phyloP scores from a whole-genome alignment of 805 yeast species.

The Grigorovia humatica region DNA sequence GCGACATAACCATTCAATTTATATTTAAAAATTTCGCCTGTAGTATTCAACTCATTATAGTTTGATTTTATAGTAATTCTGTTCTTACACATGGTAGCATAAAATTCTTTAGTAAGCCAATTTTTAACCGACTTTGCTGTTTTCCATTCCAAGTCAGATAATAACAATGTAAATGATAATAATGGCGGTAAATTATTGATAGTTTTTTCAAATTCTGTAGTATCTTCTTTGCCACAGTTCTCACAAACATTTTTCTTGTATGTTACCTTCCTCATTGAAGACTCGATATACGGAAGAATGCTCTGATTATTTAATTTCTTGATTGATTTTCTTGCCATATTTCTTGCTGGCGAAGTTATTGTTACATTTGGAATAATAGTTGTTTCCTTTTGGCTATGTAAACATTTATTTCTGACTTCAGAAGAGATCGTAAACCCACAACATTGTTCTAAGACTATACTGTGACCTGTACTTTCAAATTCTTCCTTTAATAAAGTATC shows the following conservation, averaged over 20 bases:
- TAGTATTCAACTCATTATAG: constrained; percentile 21
- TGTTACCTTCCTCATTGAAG: constrained; percentile 43
- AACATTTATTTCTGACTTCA: constrained; percentile 17
- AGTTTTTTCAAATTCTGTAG: constrained; percentile 42
- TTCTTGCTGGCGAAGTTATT: constrained; percentile 21
- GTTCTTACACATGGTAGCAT: constrained; percentile 32
- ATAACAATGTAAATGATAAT: constrained; percentile 48
- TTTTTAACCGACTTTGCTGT: constrained; percentile 38
- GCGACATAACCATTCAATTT: constrained; percentile 63
- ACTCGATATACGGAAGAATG: constrained; percentile 49
- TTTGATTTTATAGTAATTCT: constrained; percentile 30
- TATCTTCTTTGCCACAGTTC: constrained; percentile 40
- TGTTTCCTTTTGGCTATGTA: constrained; percentile 13
- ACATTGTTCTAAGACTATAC: constrained; percentile 22
- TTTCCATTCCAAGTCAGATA: constrained; percentile 45
- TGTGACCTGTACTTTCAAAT: constrained; percentile 14
- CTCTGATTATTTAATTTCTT: constrained; percentile 29
- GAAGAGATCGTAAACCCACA: constrained; percentile 23
- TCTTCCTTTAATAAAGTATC: constrained; percentile 21
- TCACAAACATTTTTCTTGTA: constrained; percentile 46
- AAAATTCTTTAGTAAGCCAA: constrained; percentile 59
- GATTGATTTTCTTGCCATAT: constrained; percentile 19
- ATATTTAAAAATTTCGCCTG: constrained; percentile 35
- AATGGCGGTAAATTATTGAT: constrained; percentile 55
- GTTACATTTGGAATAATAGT: constrained; percentile 18